Evolutionary conservation across 2,329 filamentous ascomycete genomes (phyloP).

Genomic region (Talaromyces atroroseus): DNA sequence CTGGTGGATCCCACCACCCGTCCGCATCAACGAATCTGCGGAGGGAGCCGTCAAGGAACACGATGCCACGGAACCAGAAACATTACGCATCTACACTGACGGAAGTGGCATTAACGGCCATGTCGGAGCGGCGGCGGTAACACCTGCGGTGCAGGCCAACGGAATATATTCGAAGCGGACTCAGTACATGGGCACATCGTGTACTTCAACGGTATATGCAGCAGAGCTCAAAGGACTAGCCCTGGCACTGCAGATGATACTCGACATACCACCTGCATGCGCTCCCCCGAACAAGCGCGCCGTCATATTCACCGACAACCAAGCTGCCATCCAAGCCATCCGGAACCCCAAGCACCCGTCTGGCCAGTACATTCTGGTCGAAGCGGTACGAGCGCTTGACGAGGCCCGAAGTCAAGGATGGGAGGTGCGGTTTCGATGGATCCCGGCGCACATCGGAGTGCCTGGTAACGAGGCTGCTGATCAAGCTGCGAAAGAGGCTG

Average conservation of each 20-base stretch:
- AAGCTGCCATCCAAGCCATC: conserved; percentile 28
- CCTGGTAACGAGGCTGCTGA: conserved; percentile 16
- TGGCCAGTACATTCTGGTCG: conserved; percentile 22
- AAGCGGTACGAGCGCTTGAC: background rate
- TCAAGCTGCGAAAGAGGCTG: conserved; percentile 6
- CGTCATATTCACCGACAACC: conserved; percentile 27
- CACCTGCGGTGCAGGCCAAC: conserved; percentile 15
- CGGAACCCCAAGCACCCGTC: conserved; percentile 23
- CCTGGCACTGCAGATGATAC: conserved; percentile 17
- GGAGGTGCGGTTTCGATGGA: conserved; percentile 12
- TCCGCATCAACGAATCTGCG: background rate
- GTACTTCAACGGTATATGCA: conserved; percentile 25
- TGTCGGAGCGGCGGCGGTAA: conserved; percentile 23
- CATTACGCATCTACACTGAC: conserved; percentile 19
- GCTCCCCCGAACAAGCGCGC: background rate
- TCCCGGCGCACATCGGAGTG: conserved; percentile 14
- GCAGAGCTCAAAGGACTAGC: conserved; percentile 24
- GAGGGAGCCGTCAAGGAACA: conserved; percentile 15
- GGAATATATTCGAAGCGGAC: background rate
- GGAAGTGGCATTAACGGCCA: conserved; percentile 22
- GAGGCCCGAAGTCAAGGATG: background rate
- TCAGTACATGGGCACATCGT: conserved; percentile 15
- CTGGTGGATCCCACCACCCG: conserved; percentile 5
- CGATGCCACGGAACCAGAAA: conserved; percentile 10
- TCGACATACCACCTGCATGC: background rate